Evolutionary conservation across 2,329 filamentous ascomycete genomes (phyloP), one percentile per base, ranked within the genome.

Genomic region (Cryphonectria radicalis): DNA sequence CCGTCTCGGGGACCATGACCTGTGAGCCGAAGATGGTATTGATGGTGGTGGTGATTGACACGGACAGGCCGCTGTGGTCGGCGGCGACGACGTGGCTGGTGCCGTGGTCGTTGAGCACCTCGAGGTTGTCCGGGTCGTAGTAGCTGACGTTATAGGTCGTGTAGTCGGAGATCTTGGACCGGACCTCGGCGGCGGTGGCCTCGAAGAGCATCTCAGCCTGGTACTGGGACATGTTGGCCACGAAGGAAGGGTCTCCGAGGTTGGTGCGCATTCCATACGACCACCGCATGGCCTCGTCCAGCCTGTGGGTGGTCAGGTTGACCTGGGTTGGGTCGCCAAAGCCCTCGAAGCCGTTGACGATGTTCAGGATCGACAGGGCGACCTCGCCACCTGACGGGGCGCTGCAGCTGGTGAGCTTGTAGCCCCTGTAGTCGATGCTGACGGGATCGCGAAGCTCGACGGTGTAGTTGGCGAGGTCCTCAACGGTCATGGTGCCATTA

Each of bases 201-300:
- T 86, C 85, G n/a, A 94, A 84, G 79, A 96, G 90, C 76, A 90
- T 85, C 1, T 85, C 76, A 73, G 91, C 83, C 74, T 92, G 93
- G 68, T 87, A 87, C 19, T 87, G 82, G 60, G 92, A 82, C 14
- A 92, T 86, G 0, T 86, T 82, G 0, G 80, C 76, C 8, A 95
- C 88, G 76, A 92, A 97, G 0, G 82, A 83, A 0, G 94, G 94
- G 75, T 97, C 94, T 1, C 93, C 94, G 0, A 97, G 85, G 43
- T 92, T 83, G 1, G 88, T 86, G 66, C 93, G 88, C 84, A 91
- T 82, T 2, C 91, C 94, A 76, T 97, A 97, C 0, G 90, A 93
- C 77, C 95, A 97, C 10, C 92, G 85, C 72, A 97, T 92, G 1
- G 93, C 91, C 83, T 97, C 94, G 74, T 95, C 90, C n/a, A 97